phyloP scores from a whole-genome alignment of 345 rosid genomes.

The rapeseed (Brassica napus) region Da-Ae NC_063442.1:43951001-43951500 shows the following conservation, averaged over 20 bases:
- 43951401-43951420: neutral
- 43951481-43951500: slow-evolving; percentile 39
- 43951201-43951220: no score
- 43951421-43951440: neutral
- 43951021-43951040: neutral
- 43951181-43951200: no score
- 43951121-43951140: no score
- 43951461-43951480: slow-evolving; percentile 31
- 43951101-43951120: no score
- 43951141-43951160: no score
- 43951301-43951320: neutral
- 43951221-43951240: no score
- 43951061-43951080: no score
- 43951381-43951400: neutral
- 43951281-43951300: neutral
- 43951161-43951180: no score
- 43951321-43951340: neutral
- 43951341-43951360: neutral
- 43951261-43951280: neutral
- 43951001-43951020: neutral
- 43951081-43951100: no score
- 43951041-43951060: neutral
- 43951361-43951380: neutral
- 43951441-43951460: slow-evolving; percentile 15
- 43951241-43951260: neutral